phyloP scores from a whole-genome alignment of 2,329 filamentous ascomycete genomes.

The Arthrobotrys sphaeroides region DNA sequence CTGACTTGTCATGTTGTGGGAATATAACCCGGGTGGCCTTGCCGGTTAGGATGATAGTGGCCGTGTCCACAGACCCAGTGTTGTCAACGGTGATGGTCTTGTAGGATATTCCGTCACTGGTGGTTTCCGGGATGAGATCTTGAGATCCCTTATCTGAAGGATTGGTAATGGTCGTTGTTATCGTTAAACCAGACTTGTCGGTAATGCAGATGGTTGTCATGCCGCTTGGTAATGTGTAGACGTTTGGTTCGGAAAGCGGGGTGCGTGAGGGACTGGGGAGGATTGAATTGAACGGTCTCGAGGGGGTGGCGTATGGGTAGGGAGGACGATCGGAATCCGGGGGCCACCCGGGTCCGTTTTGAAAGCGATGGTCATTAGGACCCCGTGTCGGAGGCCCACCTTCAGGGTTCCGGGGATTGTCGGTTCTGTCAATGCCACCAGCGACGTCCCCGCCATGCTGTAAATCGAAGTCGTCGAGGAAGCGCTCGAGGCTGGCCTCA shows the following conservation, averaged over 20 bases:
- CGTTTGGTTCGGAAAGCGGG: not conserved
- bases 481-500: slow-evolving; percentile 37
- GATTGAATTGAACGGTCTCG: not conserved
- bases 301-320: not conserved
- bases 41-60: slow-evolving; percentile 36
- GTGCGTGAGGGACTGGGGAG: not conserved
- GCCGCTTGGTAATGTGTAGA: slow-evolving; percentile 11
- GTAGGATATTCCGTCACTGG: slow-evolving; percentile 24
- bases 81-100: slow-evolving; percentile 40
- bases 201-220: slow-evolving; percentile 39
- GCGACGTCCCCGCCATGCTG: slow-evolving; percentile 28
- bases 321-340: not conserved
- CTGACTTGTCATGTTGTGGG: slow-evolving; percentile 43
- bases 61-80: slow-evolving; percentile 37
- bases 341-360: slow-evolving; percentile 26
- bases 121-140: slow-evolving; percentile 8
- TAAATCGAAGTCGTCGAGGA: slow-evolving; percentile 37
- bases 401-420: slow-evolving; percentile 20
- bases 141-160: not conserved
- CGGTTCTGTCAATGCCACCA: slow-evolving; percentile 28
- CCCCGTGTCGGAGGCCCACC: slow-evolving; percentile 5
- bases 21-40: slow-evolving; percentile 47
- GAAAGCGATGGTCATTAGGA: slow-evolving; percentile 5
- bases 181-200: slow-evolving; percentile 30
- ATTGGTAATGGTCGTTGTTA: slow-evolving; percentile 21